Percentiles rank a stretch among this genome's conserved stretches.
Conservation (phyloP, 2,329 filamentous ascomycete species). For the Colletotrichum karsti region DNA sequence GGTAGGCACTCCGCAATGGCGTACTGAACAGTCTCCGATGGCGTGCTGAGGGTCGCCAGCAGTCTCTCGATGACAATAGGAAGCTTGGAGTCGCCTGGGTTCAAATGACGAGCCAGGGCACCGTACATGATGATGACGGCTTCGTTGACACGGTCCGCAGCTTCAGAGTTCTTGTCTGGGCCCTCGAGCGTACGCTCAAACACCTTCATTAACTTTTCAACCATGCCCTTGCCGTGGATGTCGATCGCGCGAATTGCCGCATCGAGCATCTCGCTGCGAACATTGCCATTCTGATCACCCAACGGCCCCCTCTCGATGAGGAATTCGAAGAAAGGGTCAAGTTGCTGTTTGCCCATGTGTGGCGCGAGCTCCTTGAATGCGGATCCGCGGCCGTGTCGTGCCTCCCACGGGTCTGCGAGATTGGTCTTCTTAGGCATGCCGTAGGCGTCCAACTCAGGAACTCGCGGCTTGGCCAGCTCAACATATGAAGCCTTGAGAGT, state of each 20-base stretch:
- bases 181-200: constrained; percentile 90
- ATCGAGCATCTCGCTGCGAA: constrained; percentile 91
- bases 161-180: constrained; percentile 82
- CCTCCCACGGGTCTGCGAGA: constrained; percentile 89
- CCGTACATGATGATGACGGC: constrained; percentile 98
- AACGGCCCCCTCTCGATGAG: constrained; percentile 87
- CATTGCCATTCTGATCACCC: constrained; percentile 80
- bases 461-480: constrained; percentile 82
- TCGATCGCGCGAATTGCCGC: constrained; percentile 85
- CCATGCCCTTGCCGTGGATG: constrained; percentile 79
- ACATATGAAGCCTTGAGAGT: constrained; percentile 76
- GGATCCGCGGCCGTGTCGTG: constrained; percentile 86
- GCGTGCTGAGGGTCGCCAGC: constrained; percentile 87
- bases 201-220: constrained; percentile 90
- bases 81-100: constrained; percentile 84
- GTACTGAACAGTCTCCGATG: constrained; percentile 96
- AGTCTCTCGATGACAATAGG: constrained; percentile 88
- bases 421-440: constrained; percentile 95
- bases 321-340: constrained; percentile 84
- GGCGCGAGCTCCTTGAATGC: constrained; percentile 85
- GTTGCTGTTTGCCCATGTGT: constrained; percentile 71
- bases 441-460: constrained; percentile 88
- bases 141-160: constrained; percentile 91
- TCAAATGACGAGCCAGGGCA: constrained; percentile 87
- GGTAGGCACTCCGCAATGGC: constrained; percentile 94